Evolutionary conservation across 371 early-diverging fungal species (phyloP).

Genomic region (Thermomucor indicae-seudaticae): DNA sequence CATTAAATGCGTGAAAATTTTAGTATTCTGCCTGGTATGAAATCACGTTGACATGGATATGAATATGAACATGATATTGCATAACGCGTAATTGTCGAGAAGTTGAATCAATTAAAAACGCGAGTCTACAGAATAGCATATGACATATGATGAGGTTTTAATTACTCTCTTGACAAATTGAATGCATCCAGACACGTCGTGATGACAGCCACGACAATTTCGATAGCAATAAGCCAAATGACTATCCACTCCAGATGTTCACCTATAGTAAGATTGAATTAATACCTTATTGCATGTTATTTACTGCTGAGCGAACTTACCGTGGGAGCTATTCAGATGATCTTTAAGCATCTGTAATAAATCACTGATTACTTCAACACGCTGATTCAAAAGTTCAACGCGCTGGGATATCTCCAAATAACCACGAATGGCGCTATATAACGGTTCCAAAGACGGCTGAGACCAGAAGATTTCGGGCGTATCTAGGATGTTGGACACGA

Average conservation of each 20-base stretch:
- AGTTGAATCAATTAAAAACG: too few species aligned
- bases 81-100: too few species aligned
- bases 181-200: slow-evolving; percentile 75
- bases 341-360: slow-evolving; percentile 85
- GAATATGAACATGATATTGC: too few species aligned
- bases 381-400: slow-evolving; percentile 54
- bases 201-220: slow-evolving; percentile 75
- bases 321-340: slow-evolving; percentile 69
- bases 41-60: too few species aligned
- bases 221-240: slow-evolving; percentile 76
- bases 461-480: slow-evolving; percentile 90
- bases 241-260: slow-evolving; percentile 85
- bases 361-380: slow-evolving; percentile 67
- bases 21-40: too few species aligned
- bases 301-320: slow-evolving; percentile 13
- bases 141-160: too few species aligned
- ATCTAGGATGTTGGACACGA: slow-evolving; percentile 81
- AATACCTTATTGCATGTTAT: not conserved
- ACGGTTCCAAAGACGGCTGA: slow-evolving; percentile 74
- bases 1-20: too few species aligned
- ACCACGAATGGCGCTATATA: slow-evolving; percentile 75
- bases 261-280: slow-evolving; percentile 21
- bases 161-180: slow-evolving; percentile 38
- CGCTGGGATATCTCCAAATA: slow-evolving; percentile 85
- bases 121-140: too few species aligned